Evolutionary conservation across 2,329 filamentous ascomycete species (phyloP), one percentile per base, ranked within the genome.

Genomic region (Aspergillus aculeatus): DNA sequence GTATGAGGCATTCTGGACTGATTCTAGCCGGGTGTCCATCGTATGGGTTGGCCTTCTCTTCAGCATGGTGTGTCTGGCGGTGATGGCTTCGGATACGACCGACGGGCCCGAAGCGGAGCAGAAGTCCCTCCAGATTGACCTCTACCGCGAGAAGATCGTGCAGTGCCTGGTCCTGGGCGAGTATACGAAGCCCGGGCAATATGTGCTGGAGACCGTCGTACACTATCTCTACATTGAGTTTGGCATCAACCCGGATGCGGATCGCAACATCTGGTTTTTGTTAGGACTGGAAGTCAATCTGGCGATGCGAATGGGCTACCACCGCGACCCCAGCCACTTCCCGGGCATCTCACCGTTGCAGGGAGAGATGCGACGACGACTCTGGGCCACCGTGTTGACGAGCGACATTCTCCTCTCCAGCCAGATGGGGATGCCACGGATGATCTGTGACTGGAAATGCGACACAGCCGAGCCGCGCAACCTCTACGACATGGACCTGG

Each of bases 371-470:
- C 68, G 78, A 26, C 68, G 77, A 24, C 72, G 77, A 7, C 58
- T 75, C 2, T 80, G 78, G 77, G 70, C 73, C 6, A 71, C 70
- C 23, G 64, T 75, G 3, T 61, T 71, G 2, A 83, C 86, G 69
- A 77, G 87, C 50, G 86, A 89, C 65, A 71, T 85, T 2, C 73
- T 88, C 11, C 79, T 84, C 1, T 82, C 84, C 0, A 87, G 86
- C 67, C 84, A 88, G 66, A 80, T 88, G 66, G 87, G 86, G 1
- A 75, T 89, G 41, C 86, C 86, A 2, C 82, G 81, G 61, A 84
- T 86, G 80, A 78, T 87, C 50, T 77, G 82, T 50, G 79, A 81
- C 23, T 81, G 85, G 59, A 82, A 87, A 57, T 83, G 80, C 50
- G 86, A 89, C 66, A 86, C 84, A 0, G 66, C 71, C 1, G 70